Percentiles rank a stretch among this genome's conserved stretches.
These are phyloP conservation scores for Ogataea wickerhamii DNA, from an alignment of 805 yeast genomes.

Conservation along the genomic window DNA sequence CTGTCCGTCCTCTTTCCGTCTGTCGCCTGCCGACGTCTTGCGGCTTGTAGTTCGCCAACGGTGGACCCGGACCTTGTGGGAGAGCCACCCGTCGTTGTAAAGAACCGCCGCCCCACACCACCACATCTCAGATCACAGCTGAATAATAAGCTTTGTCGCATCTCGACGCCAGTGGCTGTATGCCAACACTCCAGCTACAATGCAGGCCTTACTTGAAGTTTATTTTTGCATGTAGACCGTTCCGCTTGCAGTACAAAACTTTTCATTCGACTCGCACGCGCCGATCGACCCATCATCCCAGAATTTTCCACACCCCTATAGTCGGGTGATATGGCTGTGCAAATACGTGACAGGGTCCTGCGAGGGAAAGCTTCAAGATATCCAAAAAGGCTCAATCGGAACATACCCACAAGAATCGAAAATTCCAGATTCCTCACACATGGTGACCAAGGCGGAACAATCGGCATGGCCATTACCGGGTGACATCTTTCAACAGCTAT, in stretches of 20 bases:
- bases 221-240: too few species aligned
- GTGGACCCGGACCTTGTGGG: constrained; percentile 10
- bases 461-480: too few species aligned
- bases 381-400: background rate
- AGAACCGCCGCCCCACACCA: background rate
- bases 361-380: background rate
- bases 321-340: background rate
- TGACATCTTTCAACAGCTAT: too few species aligned
- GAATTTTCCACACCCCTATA: background rate
- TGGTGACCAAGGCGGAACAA: too few species aligned
- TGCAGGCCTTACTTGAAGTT: background rate
- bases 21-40: background rate
- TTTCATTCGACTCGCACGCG: too few species aligned
- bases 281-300: background rate
- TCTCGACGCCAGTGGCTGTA: too few species aligned
- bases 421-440: background rate
- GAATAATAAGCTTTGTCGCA: too few species aligned
- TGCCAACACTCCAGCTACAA: too few species aligned
- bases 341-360: background rate
- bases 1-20: background rate
- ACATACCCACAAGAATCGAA: background rate
- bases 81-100: background rate
- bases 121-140: constrained; percentile 1
- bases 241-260: too few species aligned
- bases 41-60: constrained; percentile 13